Conservation (phyloP, 495 filamentous ascomycete species). For the Trichoderma orchidacearum region DNA sequence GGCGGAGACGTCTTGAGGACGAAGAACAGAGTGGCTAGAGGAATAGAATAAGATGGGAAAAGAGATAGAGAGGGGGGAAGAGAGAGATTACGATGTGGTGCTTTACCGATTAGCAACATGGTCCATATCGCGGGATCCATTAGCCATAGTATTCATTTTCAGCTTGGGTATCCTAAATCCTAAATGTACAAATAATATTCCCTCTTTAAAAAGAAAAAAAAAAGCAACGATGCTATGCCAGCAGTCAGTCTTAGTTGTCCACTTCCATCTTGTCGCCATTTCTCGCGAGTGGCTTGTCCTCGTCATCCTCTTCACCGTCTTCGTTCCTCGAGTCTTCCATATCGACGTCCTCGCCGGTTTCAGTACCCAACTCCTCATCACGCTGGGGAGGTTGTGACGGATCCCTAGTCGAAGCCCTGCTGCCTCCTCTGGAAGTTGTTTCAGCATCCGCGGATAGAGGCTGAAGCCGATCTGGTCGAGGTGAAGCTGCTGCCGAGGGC, state of each 20-base stretch:
- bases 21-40: too few relatives aligned
- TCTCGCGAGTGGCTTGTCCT: slow-evolving; percentile 23
- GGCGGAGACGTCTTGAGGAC: slow-evolving; percentile 13
- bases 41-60: not conserved
- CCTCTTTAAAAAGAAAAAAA: not conserved
- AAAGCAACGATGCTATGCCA: not conserved
- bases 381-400: not conserved
- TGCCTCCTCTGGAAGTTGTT: not conserved
- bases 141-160: not conserved
- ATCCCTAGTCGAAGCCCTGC: not conserved
- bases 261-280: slow-evolving; percentile 53
- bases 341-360: slow-evolving; percentile 44
- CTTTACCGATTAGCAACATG: not conserved
- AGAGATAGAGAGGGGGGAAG: not conserved
- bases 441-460: not conserved
- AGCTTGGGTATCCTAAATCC: not conserved
- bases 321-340: slow-evolving; percentile 25
- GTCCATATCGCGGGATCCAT: not conserved
- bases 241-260: slow-evolving; percentile 1
- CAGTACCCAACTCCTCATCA: slow-evolving; percentile 25
- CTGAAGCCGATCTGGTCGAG: slow-evolving; percentile 27
- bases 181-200: not conserved
- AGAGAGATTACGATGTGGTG: not conserved
- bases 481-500: slow-evolving; percentile 47
- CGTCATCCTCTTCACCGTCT: slow-evolving; percentile 15